phyloP scores from a whole-genome alignment of 2,329 filamentous ascomycete genomes.

The Pyrenophora tritici-repentis region DNA sequence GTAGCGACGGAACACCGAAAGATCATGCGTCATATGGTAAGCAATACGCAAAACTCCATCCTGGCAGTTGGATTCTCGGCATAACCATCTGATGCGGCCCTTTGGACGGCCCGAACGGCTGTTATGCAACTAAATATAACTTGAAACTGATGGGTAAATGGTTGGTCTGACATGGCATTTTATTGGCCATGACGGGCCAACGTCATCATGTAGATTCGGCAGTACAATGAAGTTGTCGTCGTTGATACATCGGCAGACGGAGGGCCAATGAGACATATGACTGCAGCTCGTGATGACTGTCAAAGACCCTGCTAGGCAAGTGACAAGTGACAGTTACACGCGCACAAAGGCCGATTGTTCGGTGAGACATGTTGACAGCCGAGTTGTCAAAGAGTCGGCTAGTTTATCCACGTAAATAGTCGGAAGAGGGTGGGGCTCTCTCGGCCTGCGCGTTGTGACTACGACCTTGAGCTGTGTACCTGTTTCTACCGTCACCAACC shows the following conservation, averaged over 20 bases:
- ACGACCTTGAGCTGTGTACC: no score
- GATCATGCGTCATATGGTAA: not conserved
- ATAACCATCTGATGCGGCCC: no score
- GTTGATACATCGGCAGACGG: no score
- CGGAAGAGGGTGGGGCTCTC: no score
- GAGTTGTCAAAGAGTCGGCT: not conserved
- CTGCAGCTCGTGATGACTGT: not conserved
- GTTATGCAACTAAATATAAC: not conserved
- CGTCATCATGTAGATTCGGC: constrained; percentile 5
- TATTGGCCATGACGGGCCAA: not conserved
- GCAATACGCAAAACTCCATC: no score
- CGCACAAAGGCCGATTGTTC: not conserved
- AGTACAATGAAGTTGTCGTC: not conserved
- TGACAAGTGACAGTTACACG: not conserved
- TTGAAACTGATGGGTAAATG: constrained; percentile 14
- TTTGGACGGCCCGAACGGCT: constrained; percentile 6
- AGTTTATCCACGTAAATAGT: no score
- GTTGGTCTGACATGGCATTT: not conserved
- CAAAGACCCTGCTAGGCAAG: not conserved
- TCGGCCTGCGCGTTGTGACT: no score
- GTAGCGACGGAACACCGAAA: not conserved
- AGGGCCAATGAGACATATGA: not conserved
- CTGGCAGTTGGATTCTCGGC: no score
- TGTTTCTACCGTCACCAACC: not conserved
- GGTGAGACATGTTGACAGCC: constrained; percentile 7